phyloP scores from a whole-genome alignment of 2,329 filamentous ascomycete species.

The Xylaria sp. region DNA sequence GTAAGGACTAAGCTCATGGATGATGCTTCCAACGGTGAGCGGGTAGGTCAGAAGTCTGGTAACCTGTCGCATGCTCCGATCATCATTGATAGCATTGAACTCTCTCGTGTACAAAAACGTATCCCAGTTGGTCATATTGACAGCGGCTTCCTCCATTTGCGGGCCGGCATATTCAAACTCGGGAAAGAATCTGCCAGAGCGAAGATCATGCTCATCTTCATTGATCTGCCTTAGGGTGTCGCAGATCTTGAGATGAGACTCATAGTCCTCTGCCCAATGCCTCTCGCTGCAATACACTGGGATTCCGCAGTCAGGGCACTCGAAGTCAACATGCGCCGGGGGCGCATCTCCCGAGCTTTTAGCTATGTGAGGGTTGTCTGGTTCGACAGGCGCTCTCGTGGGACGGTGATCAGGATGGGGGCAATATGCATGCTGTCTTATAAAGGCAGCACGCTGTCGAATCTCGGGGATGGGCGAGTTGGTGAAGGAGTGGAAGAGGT shows the following conservation, averaged over 20 bases:
- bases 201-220: conserved; percentile 93
- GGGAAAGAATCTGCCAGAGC: conserved; percentile 83
- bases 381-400: conserved; percentile 61
- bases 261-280: conserved; percentile 95
- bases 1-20: conserved; percentile 95
- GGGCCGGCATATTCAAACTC: conserved; percentile 88
- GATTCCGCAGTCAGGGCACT: conserved; percentile 93
- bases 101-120: conserved; percentile 91
- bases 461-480: conserved; percentile 86
- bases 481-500: conserved; percentile 91
- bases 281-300: conserved; percentile 90
- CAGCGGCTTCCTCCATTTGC: conserved; percentile 84
- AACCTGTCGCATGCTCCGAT: conserved; percentile 85
- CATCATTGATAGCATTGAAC: conserved; percentile 85
- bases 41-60: conserved; percentile 93
- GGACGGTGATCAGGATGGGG: conserved; percentile 82
- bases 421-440: conserved; percentile 89
- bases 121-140: conserved; percentile 99
- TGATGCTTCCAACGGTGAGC: conserved; percentile 79
- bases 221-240: conserved; percentile 90
- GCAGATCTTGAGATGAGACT: conserved; percentile 85
- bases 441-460: conserved; percentile 79
- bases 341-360: conserved; percentile 51
- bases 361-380: conserved; percentile 59
- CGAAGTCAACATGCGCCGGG: conserved; percentile 81